These are phyloP conservation scores for Leccinum aurantiacum DNA, from an alignment of 768 basidiomycete species.

Conservation along the genomic window DNA sequence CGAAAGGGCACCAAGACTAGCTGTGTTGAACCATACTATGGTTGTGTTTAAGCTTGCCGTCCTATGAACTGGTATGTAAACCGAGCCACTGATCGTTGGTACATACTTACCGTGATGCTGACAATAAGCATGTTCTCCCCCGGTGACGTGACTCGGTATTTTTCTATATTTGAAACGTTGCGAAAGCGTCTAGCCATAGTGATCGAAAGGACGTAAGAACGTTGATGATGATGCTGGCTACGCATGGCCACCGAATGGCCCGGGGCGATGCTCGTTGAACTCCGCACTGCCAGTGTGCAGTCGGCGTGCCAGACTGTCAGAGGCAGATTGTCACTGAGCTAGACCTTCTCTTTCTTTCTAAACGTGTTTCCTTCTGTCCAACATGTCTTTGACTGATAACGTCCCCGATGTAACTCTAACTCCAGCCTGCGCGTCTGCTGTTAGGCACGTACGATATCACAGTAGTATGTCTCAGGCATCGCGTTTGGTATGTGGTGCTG, in stretches of 20 bases:
- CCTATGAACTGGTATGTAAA: not conserved
- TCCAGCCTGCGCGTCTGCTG: not conserved
- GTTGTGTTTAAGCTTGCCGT: not conserved
- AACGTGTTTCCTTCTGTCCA: slow-evolving; percentile 4
- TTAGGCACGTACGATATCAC: slow-evolving; percentile 14
- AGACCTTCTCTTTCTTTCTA: not conserved
- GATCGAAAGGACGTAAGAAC: slow-evolving; percentile 4
- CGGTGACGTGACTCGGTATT: not conserved
- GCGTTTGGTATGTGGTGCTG: not conserved
- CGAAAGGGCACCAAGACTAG: not conserved
- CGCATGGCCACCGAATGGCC: not conserved
- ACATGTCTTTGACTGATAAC: not conserved
- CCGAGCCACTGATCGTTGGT: not conserved
- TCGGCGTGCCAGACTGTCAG: not conserved
- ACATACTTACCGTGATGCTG: not conserved
- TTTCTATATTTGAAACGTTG: not conserved
- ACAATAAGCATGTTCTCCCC: too few relatives aligned
- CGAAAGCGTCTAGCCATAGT: not conserved
- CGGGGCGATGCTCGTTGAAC: not conserved
- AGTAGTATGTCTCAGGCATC: not conserved
- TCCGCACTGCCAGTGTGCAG: not conserved
- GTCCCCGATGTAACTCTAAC: not conserved
- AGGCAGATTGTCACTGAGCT: not conserved
- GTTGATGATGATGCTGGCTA: not conserved
- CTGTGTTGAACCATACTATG: not conserved